Evolutionary conservation across 495 filamentous ascomycete genomes (phyloP), one percentile per base, ranked within the genome.

Genomic region (Xylaria nigripes): DNA sequence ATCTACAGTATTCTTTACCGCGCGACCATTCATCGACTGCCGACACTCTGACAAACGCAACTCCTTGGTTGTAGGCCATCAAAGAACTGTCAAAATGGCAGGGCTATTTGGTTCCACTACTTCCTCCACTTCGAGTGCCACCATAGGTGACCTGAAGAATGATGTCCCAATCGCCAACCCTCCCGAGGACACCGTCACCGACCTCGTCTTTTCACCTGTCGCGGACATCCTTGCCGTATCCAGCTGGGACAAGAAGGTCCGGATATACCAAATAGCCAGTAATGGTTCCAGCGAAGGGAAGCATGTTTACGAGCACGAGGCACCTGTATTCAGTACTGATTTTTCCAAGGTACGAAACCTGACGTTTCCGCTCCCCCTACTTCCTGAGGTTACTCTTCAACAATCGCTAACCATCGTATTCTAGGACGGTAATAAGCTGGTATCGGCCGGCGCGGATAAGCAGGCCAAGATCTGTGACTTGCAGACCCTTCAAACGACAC

Each of bases 201-300:
- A 91, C 61, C 69, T 96, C 55, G 72, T 77, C 32, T 96, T 93
- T 70, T 91, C 87, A n/a, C 82, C 88, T 0, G 72, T 77, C 50
- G 77, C 76, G 54, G 85, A 96, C 49, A 82, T 89, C 70, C 72
- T 96, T 15, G 90, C 91, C 25, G 86, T 93, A 36, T 77, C 89
- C 47, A 91, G 86, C 40, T 96, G 91, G 91, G 91, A 96, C 65
- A 94, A 91, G 69, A 90, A 88, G 61, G 87, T 95, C 58, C 85
- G 87, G 61, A 91, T 96, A 62, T 96, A 95, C 69, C 86, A 95
- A 68, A 86, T 93, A 68, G 83, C 84, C 51, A 70, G 74, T 38
- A 77, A 79, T 55, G 86, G 86, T 24, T 74, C 79, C 58, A 89
- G 84, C 64, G 76, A 83, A 69, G 87, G 86, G 38, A 92, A 89